Conservation (phyloP, 1,284 basidiomycete genomes). For the Ceratobasidium papillatum region DNA sequence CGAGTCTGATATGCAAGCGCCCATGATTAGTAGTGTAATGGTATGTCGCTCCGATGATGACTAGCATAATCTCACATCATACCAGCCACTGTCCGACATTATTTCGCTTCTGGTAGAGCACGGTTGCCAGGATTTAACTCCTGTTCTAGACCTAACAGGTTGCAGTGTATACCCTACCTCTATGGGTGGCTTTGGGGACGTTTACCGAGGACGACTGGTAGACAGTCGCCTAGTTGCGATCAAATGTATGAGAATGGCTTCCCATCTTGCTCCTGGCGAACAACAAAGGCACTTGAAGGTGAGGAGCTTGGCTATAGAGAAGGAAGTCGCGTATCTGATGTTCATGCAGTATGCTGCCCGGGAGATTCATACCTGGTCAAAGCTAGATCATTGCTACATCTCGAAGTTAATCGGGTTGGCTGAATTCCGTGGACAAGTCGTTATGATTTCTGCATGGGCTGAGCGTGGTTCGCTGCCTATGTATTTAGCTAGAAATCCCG, state of each 20-base stretch:
- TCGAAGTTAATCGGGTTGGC: neutral
- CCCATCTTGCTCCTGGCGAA: neutral
- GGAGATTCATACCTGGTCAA: slow-evolving; percentile 9
- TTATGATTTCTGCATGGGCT: neutral
- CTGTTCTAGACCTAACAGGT: neutral
- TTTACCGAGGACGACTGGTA: neutral
- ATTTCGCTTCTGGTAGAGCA: slow-evolving; percentile 2
- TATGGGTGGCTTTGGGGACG: neutral
- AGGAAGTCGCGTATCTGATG: neutral
- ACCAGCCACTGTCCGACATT: neutral
- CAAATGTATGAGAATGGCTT: neutral
- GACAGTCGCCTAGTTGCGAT: neutral
- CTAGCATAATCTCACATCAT: neutral
- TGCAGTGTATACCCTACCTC: neutral
- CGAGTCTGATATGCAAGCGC: too few species aligned
- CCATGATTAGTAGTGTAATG: neutral
- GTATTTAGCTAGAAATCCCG: neutral
- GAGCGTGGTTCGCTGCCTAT: neutral
- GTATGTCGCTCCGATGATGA: neutral
- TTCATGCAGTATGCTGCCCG: slow-evolving; percentile 4
- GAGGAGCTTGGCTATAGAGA: neutral
- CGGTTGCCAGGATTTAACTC: neutral
- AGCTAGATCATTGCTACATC: neutral
- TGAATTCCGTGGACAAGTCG: neutral
- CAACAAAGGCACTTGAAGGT: neutral